Conservation (phyloP, 345 rosid genomes). For the Raphanus sativus region DNA sequence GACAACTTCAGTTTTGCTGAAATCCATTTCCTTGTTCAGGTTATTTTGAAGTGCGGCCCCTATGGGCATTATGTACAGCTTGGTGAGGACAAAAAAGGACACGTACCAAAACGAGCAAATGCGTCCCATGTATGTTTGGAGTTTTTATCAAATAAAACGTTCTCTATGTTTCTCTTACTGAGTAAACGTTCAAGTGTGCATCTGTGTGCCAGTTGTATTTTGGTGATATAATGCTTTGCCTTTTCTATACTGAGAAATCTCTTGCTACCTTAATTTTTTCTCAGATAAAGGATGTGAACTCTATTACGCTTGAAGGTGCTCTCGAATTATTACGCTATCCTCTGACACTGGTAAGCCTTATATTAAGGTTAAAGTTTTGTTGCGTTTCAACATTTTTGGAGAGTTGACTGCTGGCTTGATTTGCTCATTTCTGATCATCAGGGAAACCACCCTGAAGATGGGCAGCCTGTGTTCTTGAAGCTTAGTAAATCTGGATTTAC, state of each 20-base stretch:
- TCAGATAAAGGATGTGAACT: slow-evolving; percentile 66
- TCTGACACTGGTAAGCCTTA: slow-evolving; percentile 62
- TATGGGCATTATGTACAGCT: slow-evolving; percentile 92
- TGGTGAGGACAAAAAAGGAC: slow-evolving; percentile 81
- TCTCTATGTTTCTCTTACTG: slow-evolving; percentile 14
- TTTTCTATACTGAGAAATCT: slow-evolving; percentile 4
- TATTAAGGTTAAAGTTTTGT: slow-evolving; percentile 6
- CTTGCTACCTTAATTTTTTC: slow-evolving; percentile 19
- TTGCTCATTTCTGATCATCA: slow-evolving; percentile 39
- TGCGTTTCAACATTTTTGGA: slow-evolving; percentile 20
- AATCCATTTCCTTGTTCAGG: slow-evolving; percentile 43
- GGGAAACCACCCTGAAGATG: slow-evolving; percentile 90
- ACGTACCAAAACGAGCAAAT: slow-evolving; percentile 73
- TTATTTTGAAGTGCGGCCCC: slow-evolving; percentile 89
- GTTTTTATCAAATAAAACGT: slow-evolving; percentile 3
- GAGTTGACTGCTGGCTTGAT: slow-evolving; percentile 10
- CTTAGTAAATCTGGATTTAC: slow-evolving; percentile 67
- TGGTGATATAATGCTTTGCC: slow-evolving; percentile 2
- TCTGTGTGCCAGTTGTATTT: background rate
- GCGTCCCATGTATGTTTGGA: slow-evolving; percentile 61
- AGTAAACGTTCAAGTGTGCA: slow-evolving; percentile 8
- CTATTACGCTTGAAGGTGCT: slow-evolving; percentile 75
- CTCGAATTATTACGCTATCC: slow-evolving; percentile 77
- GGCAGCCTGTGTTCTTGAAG: slow-evolving; percentile 67
- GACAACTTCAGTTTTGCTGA: slow-evolving; percentile 13